These are phyloP conservation scores for Chalciporus piperatus DNA, from an alignment of 768 basidiomycete genomes.

Conservation along the genomic window DNA sequence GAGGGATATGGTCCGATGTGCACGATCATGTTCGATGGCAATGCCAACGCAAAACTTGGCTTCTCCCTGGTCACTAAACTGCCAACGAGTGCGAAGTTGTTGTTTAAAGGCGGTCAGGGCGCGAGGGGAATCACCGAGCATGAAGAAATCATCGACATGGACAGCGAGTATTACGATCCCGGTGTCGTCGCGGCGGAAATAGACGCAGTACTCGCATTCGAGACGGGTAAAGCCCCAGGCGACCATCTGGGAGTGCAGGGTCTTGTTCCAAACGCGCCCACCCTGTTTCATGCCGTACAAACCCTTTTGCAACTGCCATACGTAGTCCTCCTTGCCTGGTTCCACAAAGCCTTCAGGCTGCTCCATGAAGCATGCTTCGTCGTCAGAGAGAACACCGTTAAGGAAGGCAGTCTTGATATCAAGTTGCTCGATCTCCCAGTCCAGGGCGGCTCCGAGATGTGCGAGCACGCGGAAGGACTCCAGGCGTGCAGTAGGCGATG, in stretches of 20 bases:
- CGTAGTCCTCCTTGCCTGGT: constrained; percentile 4
- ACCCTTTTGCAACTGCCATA: constrained; percentile 16
- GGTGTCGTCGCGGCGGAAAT: constrained; percentile 11
- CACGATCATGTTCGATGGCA: constrained; percentile 28
- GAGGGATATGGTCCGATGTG: background rate
- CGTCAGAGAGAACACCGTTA: constrained; percentile 29
- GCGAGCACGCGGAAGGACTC: constrained; percentile 38
- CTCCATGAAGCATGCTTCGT: constrained; percentile 35
- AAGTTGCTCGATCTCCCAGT: constrained; percentile 38
- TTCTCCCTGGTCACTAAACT: constrained; percentile 35
- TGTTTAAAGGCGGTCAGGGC: constrained; percentile 22
- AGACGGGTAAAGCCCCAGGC: constrained; percentile 31
- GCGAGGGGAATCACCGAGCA: constrained; percentile 9
- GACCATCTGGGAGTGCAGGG: too few relatives aligned
- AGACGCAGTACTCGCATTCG: constrained; percentile 34
- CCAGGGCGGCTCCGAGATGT: constrained; percentile 31
- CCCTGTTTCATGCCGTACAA: constrained; percentile 34
- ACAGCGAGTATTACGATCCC: constrained; percentile 30
- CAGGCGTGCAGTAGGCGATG: constrained; percentile 39
- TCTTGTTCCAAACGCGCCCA: too few relatives aligned
- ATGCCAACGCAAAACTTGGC: constrained; percentile 36
- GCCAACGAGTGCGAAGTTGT: constrained; percentile 27
- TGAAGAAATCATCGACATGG: constrained; percentile 36
- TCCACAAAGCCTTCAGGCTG: constrained; percentile 30
- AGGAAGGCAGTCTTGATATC: constrained; percentile 43